Evolutionary conservation across 768 basidiomycete species (phyloP), one percentile per base, ranked within the genome.

Genomic region (Russula earlei): DNA sequence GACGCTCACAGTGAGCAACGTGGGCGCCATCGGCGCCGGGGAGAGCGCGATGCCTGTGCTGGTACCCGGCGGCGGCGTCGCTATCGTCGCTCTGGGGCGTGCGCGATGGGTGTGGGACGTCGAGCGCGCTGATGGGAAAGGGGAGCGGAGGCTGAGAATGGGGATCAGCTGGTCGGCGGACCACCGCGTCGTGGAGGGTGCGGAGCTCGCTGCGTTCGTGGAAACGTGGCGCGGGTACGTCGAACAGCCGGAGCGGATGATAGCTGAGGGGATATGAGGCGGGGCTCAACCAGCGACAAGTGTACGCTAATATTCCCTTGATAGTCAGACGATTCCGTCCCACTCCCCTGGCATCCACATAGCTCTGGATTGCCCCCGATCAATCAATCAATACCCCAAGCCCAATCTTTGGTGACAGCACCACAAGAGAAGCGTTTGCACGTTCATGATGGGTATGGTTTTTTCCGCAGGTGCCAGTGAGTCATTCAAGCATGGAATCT

Each of bases 141-240:
- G 81, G 1, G 75, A 77, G 61, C 70, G 80, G 58, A 72, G 82
- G 62, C 67, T 85, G 37, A 78, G 78, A 70, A 67, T 85, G 37
- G 78, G 78, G 10, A 72, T 91, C 5, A 87, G 85, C 60, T 93
- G 91, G 87, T 82, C 81, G 58, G 91, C 85, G 46, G 91, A 94
- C 62, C 91, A 94, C 69, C 72, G 91, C 15, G 82, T 94, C 7
- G 82, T 92, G 10, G 91, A 94, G 66, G 91, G 91, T 4, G 91
- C 90, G 1, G 91, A 94, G 71, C 67, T 94, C 59, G 89, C 87
- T 51, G 89, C 87, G 60, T 91, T 94, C 67, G 85, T 91, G 58
- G 89, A 92, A 72, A 74, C 76, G 41, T 94, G 91, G 91, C 79
- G 90, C 58, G 73, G 70, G 15, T 89, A 82, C 74, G 85, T 91